Evolutionary conservation across 352 stramenopile species (phyloP).

Genomic region (Globisporangium middletonii): DNA sequence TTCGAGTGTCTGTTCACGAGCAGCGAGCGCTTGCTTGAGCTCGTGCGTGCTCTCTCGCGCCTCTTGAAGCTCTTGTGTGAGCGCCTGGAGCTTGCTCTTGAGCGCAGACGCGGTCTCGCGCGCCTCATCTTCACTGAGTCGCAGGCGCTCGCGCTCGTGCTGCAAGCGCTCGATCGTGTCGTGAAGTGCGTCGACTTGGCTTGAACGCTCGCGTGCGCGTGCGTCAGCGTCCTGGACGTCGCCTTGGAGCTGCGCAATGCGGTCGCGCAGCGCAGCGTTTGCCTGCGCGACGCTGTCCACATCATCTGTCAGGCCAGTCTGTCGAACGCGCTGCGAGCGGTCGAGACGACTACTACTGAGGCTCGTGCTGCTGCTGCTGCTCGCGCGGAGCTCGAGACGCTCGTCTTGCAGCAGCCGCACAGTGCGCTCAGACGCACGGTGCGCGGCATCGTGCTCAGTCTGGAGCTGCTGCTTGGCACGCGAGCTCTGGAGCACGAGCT

Average conservation of each 20-base stretch:
- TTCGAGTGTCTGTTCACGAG: conserved; percentile 21
- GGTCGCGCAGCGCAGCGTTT: conserved; percentile 4
- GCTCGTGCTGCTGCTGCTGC: conserved; percentile 1
- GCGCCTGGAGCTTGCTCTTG: no score
- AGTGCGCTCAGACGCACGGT: conserved; percentile 23
- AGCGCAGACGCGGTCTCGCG: no score
- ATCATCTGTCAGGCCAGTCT: background rate
- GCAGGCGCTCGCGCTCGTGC: background rate
- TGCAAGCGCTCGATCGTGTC: background rate
- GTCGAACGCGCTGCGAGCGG: background rate
- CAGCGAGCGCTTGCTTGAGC: conserved; percentile 21
- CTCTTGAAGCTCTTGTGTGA: background rate
- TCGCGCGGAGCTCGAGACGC: conserved; percentile 9
- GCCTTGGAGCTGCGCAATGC: conserved; percentile 1
- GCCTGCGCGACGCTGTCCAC: conserved; percentile 3
- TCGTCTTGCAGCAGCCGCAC: conserved; percentile 30
- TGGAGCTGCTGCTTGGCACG: conserved; percentile 52
- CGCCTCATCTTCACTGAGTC: no score
- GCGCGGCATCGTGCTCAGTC: conserved; percentile 27
- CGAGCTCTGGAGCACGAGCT: conserved; percentile 37
- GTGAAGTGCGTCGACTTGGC: conserved; percentile 5
- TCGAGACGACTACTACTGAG: background rate
- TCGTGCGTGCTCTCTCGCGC: conserved; percentile 12
- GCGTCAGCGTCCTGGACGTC: conserved; percentile 3
- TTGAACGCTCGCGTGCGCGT: background rate